These are phyloP conservation scores for Escovopsis sp. DNA, from an alignment of 2,329 filamentous ascomycete genomes.

Conservation along the genomic window DNA sequence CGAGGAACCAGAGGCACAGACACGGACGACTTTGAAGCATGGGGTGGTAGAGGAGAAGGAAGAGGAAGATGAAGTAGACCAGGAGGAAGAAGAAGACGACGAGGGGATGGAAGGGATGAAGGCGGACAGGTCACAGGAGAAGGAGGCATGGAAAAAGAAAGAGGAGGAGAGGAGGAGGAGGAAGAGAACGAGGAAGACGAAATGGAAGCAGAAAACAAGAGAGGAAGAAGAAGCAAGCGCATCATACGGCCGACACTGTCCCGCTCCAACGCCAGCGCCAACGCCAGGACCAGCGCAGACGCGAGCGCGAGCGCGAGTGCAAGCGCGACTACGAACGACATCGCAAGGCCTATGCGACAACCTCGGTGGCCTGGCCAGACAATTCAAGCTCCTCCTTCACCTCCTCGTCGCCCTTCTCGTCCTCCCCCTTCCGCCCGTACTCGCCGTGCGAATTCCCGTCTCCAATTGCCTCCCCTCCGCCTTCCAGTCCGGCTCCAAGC, in stretches of 20 bases:
- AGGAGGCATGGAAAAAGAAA: not conserved
- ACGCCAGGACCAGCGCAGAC: too few relatives aligned
- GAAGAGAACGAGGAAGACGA: too few relatives aligned
- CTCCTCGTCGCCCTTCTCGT: constrained; percentile 24
- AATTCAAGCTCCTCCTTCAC: constrained; percentile 17
- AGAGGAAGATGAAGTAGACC: too few relatives aligned
- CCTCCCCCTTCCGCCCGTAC: constrained; percentile 25
- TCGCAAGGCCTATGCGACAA: not conserved
- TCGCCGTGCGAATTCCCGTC: constrained; percentile 58
- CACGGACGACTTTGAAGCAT: too few relatives aligned
- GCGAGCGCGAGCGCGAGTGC: constrained; percentile 1
- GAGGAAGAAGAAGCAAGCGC: not conserved
- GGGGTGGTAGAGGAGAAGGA: too few relatives aligned
- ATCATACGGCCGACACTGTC: not conserved
- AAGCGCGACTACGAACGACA: too few relatives aligned
- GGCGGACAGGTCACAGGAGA: too few relatives aligned
- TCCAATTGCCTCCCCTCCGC: constrained; percentile 64
- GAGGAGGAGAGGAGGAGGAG: too few relatives aligned
- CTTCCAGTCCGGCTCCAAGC: constrained; percentile 44
- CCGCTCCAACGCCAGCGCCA: constrained; percentile 1
- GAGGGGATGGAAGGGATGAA: not conserved
- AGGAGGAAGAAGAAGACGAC: constrained; percentile 1
- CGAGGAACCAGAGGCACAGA: too few relatives aligned
- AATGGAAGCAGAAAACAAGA: too few relatives aligned
- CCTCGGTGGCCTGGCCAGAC: constrained; percentile 1